Conservation (phyloP, 441 rosid species). For the Croton laevigatus region DNA sequence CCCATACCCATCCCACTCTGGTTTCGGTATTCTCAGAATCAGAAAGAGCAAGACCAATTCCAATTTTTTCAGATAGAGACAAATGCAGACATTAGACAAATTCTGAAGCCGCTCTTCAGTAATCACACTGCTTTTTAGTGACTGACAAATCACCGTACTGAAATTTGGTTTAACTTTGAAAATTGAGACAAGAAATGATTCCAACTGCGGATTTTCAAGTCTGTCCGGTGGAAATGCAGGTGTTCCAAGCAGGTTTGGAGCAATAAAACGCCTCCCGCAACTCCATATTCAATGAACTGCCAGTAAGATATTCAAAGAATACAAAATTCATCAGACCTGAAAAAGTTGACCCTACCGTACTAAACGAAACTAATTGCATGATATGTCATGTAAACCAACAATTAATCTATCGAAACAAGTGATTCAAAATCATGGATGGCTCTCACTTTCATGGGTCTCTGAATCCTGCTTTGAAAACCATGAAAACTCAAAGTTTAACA, state of each 20-base stretch:
- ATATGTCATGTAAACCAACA: neutral
- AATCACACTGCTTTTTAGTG: conserved; percentile 47
- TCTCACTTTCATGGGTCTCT: neutral
- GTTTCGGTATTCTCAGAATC: conserved; percentile 56
- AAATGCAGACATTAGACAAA: conserved; percentile 47
- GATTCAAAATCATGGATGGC: neutral
- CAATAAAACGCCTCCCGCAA: conserved; percentile 54
- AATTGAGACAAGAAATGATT: conserved; percentile 47
- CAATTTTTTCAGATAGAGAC: conserved; percentile 67
- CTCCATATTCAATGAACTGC: conserved; percentile 69
- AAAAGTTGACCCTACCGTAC: neutral
- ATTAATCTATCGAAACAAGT: neutral
- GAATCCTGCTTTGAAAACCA: neutral
- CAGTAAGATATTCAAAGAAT: neutral
- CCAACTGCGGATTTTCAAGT: conserved; percentile 41
- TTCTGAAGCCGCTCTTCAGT: conserved; percentile 50
- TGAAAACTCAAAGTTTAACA: neutral
- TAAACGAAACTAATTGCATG: neutral
- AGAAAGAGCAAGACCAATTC: conserved; percentile 68
- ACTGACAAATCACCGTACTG: conserved; percentile 59
- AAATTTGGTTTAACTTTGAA: conserved; percentile 68
- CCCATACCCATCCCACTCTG: no score
- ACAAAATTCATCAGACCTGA: neutral
- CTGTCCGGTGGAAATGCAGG: conserved; percentile 47
- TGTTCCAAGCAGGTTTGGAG: conserved; percentile 61